Evolutionary conservation across 805 yeast species (phyloP).

Genomic region (Scheffersomyces coipomensis): DNA sequence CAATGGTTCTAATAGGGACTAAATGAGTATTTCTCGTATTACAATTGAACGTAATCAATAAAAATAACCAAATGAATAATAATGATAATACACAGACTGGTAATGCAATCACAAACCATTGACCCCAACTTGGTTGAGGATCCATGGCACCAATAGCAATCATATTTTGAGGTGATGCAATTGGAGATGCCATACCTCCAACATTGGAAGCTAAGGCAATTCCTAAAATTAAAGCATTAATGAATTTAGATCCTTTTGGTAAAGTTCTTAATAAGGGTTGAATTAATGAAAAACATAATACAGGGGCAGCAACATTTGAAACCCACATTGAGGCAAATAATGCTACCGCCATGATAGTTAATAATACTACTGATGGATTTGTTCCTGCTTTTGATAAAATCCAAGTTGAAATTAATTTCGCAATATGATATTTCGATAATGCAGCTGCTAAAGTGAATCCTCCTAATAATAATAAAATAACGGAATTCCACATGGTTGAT

Average conservation of each 20-base stretch:
- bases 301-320: slow-evolving; percentile 96
- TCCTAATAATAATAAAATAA: slow-evolving; percentile 83
- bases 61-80: slow-evolving; percentile 45
- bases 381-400: slow-evolving; percentile 84
- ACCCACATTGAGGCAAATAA: slow-evolving; percentile 92
- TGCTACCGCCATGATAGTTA: slow-evolving; percentile 84
- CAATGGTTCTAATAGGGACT: slow-evolving; percentile 56
- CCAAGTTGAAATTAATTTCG: slow-evolving; percentile 79
- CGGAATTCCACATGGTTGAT: slow-evolving; percentile 95
- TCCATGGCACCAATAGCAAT: slow-evolving; percentile 52
- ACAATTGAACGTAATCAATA: slow-evolving; percentile 55
- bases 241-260: slow-evolving; percentile 40
- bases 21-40: slow-evolving; percentile 45
- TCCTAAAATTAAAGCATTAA: slow-evolving; percentile 42
- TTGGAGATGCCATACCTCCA: slow-evolving; percentile 58
- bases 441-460: slow-evolving; percentile 97
- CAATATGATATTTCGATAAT: slow-evolving; percentile 84
- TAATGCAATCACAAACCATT: slow-evolving; percentile 53
- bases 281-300: slow-evolving; percentile 82
- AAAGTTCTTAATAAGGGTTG: slow-evolving; percentile 72
- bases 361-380: slow-evolving; percentile 70
- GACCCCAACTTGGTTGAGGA: slow-evolving; percentile 56
- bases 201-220: slow-evolving; percentile 52
- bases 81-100: slow-evolving; percentile 45
- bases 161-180: slow-evolving; percentile 55